Conservation (phyloP, 257 asterid species). For the Capsicum baccatum region DNA sequence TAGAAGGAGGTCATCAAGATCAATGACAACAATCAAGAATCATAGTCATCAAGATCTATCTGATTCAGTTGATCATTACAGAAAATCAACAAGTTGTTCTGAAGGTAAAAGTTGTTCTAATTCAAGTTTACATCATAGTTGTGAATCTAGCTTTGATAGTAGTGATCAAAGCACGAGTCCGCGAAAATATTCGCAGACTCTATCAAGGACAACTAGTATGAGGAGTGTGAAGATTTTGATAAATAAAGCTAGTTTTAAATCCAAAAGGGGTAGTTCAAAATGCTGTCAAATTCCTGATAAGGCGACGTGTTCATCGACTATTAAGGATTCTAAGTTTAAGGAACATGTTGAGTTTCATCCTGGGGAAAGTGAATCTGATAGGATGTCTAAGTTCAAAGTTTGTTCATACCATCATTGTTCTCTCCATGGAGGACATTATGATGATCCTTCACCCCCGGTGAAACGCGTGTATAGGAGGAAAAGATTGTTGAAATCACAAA, state of each 20-base stretch:
- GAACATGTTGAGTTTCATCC: slow-evolving; percentile 45
- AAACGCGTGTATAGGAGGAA: slow-evolving; percentile 51
- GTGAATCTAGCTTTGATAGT: slow-evolving; percentile 48
- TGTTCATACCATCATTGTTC: slow-evolving; percentile 95
- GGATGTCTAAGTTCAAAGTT: slow-evolving; percentile 50
- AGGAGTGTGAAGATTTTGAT: slow-evolving; percentile 29
- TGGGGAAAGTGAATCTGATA: slow-evolving; percentile 46
- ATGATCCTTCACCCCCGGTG: slow-evolving; percentile 44
- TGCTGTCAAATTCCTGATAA: slow-evolving; percentile 46
- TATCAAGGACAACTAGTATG: slow-evolving; percentile 45
- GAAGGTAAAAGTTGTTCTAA: slow-evolving; percentile 42
- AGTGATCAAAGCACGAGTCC: slow-evolving; percentile 43
- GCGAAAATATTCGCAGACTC: slow-evolving; percentile 26
- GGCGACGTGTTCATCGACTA: slow-evolving; percentile 79
- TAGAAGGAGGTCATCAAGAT: slow-evolving; percentile 46
- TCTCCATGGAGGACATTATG: slow-evolving; percentile 74
- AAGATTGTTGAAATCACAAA: slow-evolving; percentile 53
- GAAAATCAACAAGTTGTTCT: slow-evolving; percentile 51
- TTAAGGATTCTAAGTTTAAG: slow-evolving; percentile 70
- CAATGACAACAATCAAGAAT: slow-evolving; percentile 37
- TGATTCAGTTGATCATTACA: slow-evolving; percentile 41
- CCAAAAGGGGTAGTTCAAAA: slow-evolving; percentile 44
- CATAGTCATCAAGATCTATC: slow-evolving; percentile 29
- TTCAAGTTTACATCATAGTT: slow-evolving; percentile 39
- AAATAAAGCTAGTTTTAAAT: slow-evolving; percentile 56